Conservation (phyloP, 768 basidiomycete species). For the Boletus rex-veris region DNA sequence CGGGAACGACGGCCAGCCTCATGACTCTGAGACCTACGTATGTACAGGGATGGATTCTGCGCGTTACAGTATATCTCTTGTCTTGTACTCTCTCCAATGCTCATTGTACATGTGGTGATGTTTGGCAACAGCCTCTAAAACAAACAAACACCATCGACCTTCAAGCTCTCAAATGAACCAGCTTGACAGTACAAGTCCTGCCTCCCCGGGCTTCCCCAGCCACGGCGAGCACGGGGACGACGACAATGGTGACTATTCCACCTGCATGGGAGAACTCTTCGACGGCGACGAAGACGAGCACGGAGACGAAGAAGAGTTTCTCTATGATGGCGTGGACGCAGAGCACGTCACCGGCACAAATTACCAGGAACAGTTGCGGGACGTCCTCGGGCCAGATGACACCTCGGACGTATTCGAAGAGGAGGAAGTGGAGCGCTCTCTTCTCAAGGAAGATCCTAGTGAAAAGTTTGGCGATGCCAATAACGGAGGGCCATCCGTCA, state of each 20-base stretch:
- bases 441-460: conserved; percentile 39
- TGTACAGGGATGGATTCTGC: conserved; percentile 6
- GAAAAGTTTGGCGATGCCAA: conserved; percentile 26
- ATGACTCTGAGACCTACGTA: conserved; percentile 18
- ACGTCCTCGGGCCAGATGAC: conserved; percentile 66
- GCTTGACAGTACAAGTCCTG: not conserved
- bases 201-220: conserved; percentile 15
- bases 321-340: conserved; percentile 73
- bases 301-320: conserved; percentile 58
- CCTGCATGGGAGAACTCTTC: conserved; percentile 26
- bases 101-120: conserved; percentile 18
- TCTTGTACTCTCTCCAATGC: not conserved
- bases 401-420: conserved; percentile 47
- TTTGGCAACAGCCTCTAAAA: conserved; percentile 26
- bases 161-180: conserved; percentile 9
- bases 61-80: not conserved
- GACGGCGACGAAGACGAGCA: conserved; percentile 43
- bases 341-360: conserved; percentile 40
- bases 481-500: conserved; percentile 30
- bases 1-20: conserved; percentile 46
- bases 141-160: conserved; percentile 20
- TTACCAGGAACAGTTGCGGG: conserved; percentile 67
- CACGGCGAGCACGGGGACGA: conserved; percentile 22
- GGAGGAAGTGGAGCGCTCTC: conserved; percentile 44
- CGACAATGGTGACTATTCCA: conserved; percentile 24